Evolutionary conservation across 345 rosid genomes (phyloP).

Genomic region (Arabidopsis thaliana): DNA sequence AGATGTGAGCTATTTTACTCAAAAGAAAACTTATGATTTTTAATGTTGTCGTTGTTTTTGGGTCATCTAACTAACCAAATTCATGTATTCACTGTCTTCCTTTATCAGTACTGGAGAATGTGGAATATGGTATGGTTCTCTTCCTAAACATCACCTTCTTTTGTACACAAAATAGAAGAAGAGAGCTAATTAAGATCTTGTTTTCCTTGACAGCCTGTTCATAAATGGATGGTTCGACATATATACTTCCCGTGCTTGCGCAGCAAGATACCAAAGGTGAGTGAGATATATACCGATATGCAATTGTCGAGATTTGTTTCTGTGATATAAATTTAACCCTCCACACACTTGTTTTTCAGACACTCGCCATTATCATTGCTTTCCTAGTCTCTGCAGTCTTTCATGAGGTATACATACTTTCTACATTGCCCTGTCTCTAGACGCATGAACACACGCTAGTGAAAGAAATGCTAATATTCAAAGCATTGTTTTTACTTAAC

Average conservation of each 20-base stretch:
- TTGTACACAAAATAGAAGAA: not conserved
- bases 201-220: constrained; percentile 83
- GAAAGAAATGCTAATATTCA: not conserved
- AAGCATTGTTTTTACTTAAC: not conserved
- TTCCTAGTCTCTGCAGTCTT: constrained; percentile 91
- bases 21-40: constrained; percentile 7
- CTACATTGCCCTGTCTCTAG: constrained; percentile 18
- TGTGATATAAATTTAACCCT: constrained; percentile 13
- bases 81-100: constrained; percentile 39
- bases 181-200: constrained; percentile 29
- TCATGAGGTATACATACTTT: constrained; percentile 75
- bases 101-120: constrained; percentile 94
- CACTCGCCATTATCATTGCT: constrained; percentile 66
- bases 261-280: constrained; percentile 78
- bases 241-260: constrained; percentile 90
- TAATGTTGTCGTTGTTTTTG: constrained; percentile 19
- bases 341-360: constrained; percentile 49
- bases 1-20: constrained; percentile 60
- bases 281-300: constrained; percentile 32
- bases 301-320: constrained; percentile 55
- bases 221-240: constrained; percentile 99
- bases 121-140: constrained; percentile 95
- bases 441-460: not conserved
- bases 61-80: constrained; percentile 25
- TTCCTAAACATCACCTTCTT: constrained; percentile 25